Base-by-base conservation (phyloP, 2,329 filamentous ascomycete genomes). In the Botrytis deweyae region DNA sequence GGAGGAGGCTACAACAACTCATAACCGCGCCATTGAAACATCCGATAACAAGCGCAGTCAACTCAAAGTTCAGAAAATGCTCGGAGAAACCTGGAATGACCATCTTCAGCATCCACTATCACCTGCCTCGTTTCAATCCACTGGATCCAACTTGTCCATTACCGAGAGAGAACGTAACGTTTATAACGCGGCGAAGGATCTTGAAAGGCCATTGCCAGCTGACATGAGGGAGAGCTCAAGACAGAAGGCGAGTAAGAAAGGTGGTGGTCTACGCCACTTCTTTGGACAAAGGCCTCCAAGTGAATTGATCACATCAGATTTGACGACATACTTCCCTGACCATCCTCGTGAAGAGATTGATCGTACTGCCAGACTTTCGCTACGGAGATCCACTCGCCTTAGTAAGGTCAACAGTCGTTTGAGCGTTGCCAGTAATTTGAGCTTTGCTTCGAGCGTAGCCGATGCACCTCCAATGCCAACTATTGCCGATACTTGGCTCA, bases 281-380 rank as follows among this genome's bases (percentile, higher is more conserved):
- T 96, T 97, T 79, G 95, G 95, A 49, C 91, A 96, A 76, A 88
- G 96, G 78, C 96, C 96, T 29, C 96, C 96, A 1, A 98, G 95
- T 84, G 96, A 99, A 85, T 89, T 99, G 81, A 99, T 99, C 81
- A 95, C 95, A 40, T 97, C 96, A 36, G 96, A 99, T 81, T 86
- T 99, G 74, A 96, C 94, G 1, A 97, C 95, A 0, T 99, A 98
- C 85, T 99, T 99, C 87, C 96, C 96, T 0, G 94, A 97, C 80
- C 95, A 98, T 79, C 91, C 95, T 68, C 91, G 93, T 73, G 95
- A 97, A 81, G 94, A 97, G 78, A 98, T 99, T 81, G 96, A 98
- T 82, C 92, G 94, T 78, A 98, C 96, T 0, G 95, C 97, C 76
- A 92, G 96, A 67, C 89, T 98, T 83, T 98, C 95, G 0, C 92